Evolutionary conservation across 208 protist species (phyloP), one percentile per base, ranked within the genome.

Genomic region (Trypanosoma theileri): DNA sequence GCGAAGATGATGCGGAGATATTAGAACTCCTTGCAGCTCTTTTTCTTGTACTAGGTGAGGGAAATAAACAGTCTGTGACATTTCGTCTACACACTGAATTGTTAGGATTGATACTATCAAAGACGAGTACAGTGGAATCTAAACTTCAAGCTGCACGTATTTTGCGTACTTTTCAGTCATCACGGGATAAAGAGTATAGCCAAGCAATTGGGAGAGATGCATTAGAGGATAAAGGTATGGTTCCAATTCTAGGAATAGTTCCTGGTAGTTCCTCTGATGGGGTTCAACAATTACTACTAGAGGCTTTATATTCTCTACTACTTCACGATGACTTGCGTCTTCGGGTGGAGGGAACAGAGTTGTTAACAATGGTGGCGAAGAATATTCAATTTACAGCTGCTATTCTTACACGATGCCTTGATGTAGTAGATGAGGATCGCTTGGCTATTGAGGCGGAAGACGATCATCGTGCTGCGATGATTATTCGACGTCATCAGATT

Each of bases 341-440:
- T 21, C 84, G 87, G 21, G 88, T 93, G 4, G 88, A 94, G 62
- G 91, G 88, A 21, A 88, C 62, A 41, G 86, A 94, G 71, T 65
- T 96, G 60, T 60, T 94, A 40, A 76, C 79, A 28, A 51, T 91
- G 35, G 81, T 80, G 0, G 74, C 85, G 8, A 89, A 91, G 59
- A 94, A 94, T 71, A 80, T 87, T 57, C 61, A 73, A 4, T 71
- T 96, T 52, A 86, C 82, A n/a, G 77, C 69, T 11, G 62, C 66
- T 16, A 83, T 92, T 12, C 79, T 96, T 19, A 82, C 70, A 8
- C 75, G 76, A 6, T 90, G 83, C 73, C 70, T 96, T 51, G 91
- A 94, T 31, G 75, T 84, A 13, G 66, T 96, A 9, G 86, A 96
- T 52, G 85, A 91, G 46, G 84, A 93, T 59, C 55, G 70, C 10